Evolutionary conservation across 2,329 filamentous ascomycete species (phyloP).

Genomic region (Taxawa tesnikishii): DNA sequence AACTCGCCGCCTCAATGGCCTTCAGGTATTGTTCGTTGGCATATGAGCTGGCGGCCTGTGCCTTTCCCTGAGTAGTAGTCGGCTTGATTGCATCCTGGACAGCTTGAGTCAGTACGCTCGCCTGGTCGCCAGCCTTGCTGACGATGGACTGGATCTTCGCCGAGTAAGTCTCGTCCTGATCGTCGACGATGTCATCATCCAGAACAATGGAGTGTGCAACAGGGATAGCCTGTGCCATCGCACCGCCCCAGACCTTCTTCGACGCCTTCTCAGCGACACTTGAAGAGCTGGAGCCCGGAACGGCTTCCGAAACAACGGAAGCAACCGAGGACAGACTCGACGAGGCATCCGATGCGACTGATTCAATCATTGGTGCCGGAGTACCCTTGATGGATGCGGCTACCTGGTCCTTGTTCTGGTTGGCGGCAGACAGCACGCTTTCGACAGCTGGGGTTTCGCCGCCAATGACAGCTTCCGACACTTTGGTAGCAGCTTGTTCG

Average conservation of each 20-base stretch:
- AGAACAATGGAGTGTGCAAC: slow-evolving; percentile 36
- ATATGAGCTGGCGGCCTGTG: slow-evolving; percentile 39
- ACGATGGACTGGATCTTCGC: slow-evolving; percentile 39
- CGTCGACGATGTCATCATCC: slow-evolving; percentile 32
- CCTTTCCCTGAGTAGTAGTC: slow-evolving; percentile 31
- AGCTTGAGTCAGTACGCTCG: slow-evolving; percentile 40
- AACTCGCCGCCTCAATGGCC: slow-evolving; percentile 45
- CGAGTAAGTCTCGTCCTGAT: slow-evolving; percentile 34
- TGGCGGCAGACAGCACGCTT: slow-evolving; percentile 18
- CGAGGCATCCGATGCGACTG: slow-evolving; percentile 10
- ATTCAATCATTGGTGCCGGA: neutral
- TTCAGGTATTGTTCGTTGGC: slow-evolving; percentile 45
- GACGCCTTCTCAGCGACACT: slow-evolving; percentile 8
- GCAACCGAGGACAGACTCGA: slow-evolving; percentile 15
- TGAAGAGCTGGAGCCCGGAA: slow-evolving; percentile 6
- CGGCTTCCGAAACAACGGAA: slow-evolving; percentile 18
- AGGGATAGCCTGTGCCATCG: slow-evolving; percentile 38
- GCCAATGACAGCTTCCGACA: slow-evolving; percentile 12
- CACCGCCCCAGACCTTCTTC: slow-evolving; percentile 41
- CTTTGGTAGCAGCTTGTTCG: slow-evolving; percentile 22
- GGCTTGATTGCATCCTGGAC: slow-evolving; percentile 42
- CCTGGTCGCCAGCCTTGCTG: slow-evolving; percentile 39
- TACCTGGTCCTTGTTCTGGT: slow-evolving; percentile 27
- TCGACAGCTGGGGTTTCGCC: slow-evolving; percentile 14
- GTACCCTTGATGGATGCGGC: slow-evolving; percentile 32